These are phyloP conservation scores for Diaporthe ampelina DNA, from an alignment of 2,329 filamentous ascomycete genomes.

Conservation along the genomic window DNA sequence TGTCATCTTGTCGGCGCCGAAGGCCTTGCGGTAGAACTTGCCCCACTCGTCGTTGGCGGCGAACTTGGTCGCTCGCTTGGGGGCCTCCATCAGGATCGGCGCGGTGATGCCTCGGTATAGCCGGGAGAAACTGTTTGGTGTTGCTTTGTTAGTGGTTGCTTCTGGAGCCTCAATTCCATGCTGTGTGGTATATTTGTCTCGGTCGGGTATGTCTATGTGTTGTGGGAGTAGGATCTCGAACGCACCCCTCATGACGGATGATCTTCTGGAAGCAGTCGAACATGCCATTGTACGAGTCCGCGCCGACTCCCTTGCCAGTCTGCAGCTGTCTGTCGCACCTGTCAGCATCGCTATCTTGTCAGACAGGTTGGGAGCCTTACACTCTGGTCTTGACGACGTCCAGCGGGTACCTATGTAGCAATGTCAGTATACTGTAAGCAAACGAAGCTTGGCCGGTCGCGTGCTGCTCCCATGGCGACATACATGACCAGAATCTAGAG, in stretches of 20 bases:
- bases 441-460: slow-evolving; percentile 42
- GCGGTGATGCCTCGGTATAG: slow-evolving; percentile 96
- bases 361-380: slow-evolving; percentile 65
- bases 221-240: background rate
- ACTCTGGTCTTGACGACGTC: slow-evolving; percentile 99
- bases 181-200: background rate
- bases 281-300: slow-evolving; percentile 96
- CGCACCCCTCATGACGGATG: slow-evolving; percentile 92
- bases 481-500: slow-evolving; percentile 89
- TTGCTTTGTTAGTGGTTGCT: slow-evolving; percentile 33
- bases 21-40: slow-evolving; percentile 89
- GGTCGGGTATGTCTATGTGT: background rate
- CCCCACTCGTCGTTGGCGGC: slow-evolving; percentile 99
- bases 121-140: slow-evolving; percentile 76
- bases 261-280: slow-evolving; percentile 98
- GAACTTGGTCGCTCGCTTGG: slow-evolving; percentile 97
- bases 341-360: slow-evolving; percentile 33
- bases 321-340: slow-evolving; percentile 80
- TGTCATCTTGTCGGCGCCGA: slow-evolving; percentile 89
- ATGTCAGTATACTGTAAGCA: slow-evolving; percentile 40
- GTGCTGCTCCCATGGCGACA: slow-evolving; percentile 49
- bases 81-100: slow-evolving; percentile 92
- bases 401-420: slow-evolving; percentile 85
- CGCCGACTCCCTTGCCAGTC: slow-evolving; percentile 78
- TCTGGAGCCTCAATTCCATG: background rate